These are phyloP conservation scores for Flaveria sonorensis DNA, from an alignment of 129 eudicot species.

Conservation along the genomic window DNA sequence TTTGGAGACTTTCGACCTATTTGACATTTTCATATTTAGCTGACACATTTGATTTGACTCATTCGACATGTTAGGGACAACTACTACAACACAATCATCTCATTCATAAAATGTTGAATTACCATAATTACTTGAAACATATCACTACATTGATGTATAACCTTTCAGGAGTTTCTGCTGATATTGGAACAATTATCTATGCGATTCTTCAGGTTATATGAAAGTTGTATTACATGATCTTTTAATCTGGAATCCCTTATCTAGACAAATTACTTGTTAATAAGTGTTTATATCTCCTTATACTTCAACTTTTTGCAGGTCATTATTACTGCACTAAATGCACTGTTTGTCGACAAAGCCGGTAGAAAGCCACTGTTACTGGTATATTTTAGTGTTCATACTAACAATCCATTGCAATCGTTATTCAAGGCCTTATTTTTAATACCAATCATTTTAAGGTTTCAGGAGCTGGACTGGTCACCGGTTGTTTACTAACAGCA, in stretches of 20 bases:
- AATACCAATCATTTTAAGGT: constrained; percentile 58
- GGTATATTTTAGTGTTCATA: constrained; percentile 44
- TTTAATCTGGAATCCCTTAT: not conserved
- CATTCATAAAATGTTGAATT: not conserved
- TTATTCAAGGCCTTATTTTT: not conserved
- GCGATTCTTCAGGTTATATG: constrained; percentile 66
- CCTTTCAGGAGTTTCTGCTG: constrained; percentile 62
- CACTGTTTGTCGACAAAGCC: constrained; percentile 79
- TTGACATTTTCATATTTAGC: not conserved
- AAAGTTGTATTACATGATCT: not conserved
- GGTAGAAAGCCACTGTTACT: constrained; percentile 91
- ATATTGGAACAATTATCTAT: constrained; percentile 63
- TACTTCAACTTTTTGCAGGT: constrained; percentile 39
- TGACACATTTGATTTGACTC: not conserved
- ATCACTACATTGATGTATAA: constrained; percentile 12
- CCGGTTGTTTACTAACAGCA: constrained; percentile 73
- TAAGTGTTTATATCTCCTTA: not conserved
- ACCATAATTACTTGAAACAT: not conserved
- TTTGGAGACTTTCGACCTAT: not conserved
- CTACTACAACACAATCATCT: not conserved
- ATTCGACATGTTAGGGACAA: not conserved
- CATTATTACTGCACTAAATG: constrained; percentile 65
- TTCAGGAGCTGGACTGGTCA: constrained; percentile 74
- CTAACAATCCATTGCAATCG: not conserved
- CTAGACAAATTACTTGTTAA: not conserved